phyloP scores from a whole-genome alignment of 306 rosid species.

The Lagenaria siceraria region DNA sequence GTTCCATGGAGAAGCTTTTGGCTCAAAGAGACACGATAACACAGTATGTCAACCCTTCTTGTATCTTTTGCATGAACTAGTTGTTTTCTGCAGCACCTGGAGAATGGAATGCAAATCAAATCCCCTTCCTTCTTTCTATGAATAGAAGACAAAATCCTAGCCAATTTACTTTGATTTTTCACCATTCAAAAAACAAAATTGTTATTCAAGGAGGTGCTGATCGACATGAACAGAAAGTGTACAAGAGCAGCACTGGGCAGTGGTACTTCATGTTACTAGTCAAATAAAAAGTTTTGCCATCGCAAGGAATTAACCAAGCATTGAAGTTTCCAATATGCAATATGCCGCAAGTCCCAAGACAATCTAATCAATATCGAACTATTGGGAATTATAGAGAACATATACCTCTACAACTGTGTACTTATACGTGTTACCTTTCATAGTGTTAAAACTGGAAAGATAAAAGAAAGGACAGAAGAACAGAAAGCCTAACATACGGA shows the following conservation, averaged over 20 bases:
- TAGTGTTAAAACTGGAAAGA: not conserved
- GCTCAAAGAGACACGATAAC: conserved; percentile 80
- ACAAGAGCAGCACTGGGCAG: not conserved
- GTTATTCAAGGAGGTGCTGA: not conserved
- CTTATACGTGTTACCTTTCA: not conserved
- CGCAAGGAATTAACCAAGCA: not conserved
- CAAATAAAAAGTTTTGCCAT: not conserved
- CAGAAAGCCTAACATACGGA: not conserved
- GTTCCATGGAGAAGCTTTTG: conserved; percentile 77
- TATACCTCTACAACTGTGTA: not conserved
- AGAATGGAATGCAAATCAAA: conserved; percentile 12
- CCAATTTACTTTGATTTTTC: not conserved
- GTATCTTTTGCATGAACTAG: conserved; percentile 64
- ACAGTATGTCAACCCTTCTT: conserved; percentile 83
- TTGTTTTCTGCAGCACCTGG: conserved; percentile 83
- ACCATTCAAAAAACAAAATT: not conserved
- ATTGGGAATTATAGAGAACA: not conserved
- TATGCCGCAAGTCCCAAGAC: not conserved
- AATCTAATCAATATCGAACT: not conserved
- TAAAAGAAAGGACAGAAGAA: not conserved
- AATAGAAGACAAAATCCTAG: not conserved
- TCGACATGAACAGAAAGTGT: not conserved
- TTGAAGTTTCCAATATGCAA: not conserved
- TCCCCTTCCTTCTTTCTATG: not conserved
- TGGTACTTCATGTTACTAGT: not conserved